Percentiles rank a stretch among this genome's conserved stretches.
phyloP scores from a whole-genome alignment of 2,329 filamentous ascomycete species.

The Penicillium concentricum region DNA sequence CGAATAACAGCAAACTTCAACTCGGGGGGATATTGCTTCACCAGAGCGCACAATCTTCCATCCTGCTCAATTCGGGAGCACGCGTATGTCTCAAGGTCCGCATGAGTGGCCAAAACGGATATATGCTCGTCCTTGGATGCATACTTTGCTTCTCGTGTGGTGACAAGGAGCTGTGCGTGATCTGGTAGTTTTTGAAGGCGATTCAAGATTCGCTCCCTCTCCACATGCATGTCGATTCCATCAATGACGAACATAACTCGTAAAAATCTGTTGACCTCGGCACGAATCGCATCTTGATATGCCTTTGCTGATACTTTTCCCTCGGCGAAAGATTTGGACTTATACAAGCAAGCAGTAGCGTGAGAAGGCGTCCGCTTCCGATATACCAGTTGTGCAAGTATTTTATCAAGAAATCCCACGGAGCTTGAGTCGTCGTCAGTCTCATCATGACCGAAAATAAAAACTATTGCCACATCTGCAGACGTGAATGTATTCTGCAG shows the following conservation, averaged over 20 bases:
- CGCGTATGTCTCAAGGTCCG: constrained; percentile 4
- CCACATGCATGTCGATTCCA: constrained; percentile 28
- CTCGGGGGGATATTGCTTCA: neutral
- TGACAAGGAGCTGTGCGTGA: constrained; percentile 32
- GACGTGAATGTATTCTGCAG: constrained; percentile 30
- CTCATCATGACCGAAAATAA: constrained; percentile 31
- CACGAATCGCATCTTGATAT: constrained; percentile 34
- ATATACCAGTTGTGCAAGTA: constrained; percentile 33
- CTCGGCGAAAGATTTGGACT: constrained; percentile 20
- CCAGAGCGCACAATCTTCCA: neutral
- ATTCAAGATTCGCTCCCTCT: constrained; percentile 31
- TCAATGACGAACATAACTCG: constrained; percentile 32
- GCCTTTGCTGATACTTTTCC: constrained; percentile 28
- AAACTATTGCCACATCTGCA: constrained; percentile 30
- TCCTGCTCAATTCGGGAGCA: constrained; percentile 3
- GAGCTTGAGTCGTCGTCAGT: constrained; percentile 20
- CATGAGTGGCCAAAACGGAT: neutral
- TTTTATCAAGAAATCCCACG: constrained; percentile 22
- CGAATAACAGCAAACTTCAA: constrained; percentile 17
- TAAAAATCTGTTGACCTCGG: constrained; percentile 32
- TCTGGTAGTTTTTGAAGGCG: constrained; percentile 34
- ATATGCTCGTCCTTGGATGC: constrained; percentile 1
- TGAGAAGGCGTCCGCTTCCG: constrained; percentile 27
- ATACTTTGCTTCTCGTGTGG: constrained; percentile 23
- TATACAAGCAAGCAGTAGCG: constrained; percentile 24